Evolutionary conservation across 2,329 filamentous ascomycete genomes (phyloP).

Genomic region (Trichoderma endophyticum): DNA sequence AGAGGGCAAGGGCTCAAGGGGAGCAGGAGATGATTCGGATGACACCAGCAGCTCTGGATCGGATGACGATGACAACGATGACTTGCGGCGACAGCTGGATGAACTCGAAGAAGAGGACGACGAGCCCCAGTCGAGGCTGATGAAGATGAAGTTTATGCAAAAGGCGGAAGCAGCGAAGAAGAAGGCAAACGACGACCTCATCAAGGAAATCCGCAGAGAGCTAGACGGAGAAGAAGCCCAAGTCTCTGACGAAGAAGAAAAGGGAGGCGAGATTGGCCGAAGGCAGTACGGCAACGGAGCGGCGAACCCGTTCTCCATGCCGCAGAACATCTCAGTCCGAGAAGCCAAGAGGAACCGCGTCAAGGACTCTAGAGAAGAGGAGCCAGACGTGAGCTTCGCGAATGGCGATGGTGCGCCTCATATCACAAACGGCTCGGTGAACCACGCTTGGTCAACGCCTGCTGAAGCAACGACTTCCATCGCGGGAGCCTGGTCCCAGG

Average conservation of each 20-base stretch:
- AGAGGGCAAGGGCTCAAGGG: conserved; percentile 60
- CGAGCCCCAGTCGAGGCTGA: conserved; percentile 63
- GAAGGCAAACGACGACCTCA: conserved; percentile 74
- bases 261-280: conserved; percentile 62
- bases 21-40: conserved; percentile 50
- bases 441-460: conserved; percentile 25
- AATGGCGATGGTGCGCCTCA: conserved; percentile 24
- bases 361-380: conserved; percentile 21
- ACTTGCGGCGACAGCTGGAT: conserved; percentile 46
- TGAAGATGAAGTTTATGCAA: conserved; percentile 92
- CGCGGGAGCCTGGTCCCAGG: conserved; percentile 43
- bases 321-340: conserved; percentile 22
- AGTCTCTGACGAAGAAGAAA: conserved; percentile 51
- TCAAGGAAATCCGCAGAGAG: conserved; percentile 67
- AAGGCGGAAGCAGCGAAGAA: conserved; percentile 77
- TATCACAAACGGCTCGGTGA: conserved; percentile 19
- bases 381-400: conserved; percentile 26
- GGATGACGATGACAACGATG: conserved; percentile 54
- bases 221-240: conserved; percentile 60
- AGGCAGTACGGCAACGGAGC: conserved; percentile 60
- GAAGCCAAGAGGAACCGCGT: conserved; percentile 30
- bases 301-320: conserved; percentile 31
- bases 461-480: conserved; percentile 27
- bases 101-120: conserved; percentile 46
- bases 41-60: conserved; percentile 56